Conservation (phyloP, 2,329 filamentous ascomycete species). For the Talaromyces piceae region DNA sequence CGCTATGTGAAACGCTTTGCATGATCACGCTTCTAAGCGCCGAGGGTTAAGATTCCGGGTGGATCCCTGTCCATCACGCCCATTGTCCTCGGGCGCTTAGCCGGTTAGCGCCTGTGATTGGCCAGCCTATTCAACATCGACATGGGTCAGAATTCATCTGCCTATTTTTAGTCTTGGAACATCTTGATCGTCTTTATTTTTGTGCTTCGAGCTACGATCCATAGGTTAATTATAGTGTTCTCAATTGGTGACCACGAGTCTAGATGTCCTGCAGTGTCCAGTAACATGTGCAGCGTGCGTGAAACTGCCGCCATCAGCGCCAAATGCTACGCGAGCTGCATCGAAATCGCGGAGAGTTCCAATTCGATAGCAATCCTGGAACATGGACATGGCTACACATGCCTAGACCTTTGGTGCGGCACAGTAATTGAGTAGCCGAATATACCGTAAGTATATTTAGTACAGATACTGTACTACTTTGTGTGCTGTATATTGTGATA, state of each 20-base stretch:
- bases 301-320: not conserved
- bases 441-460: not conserved
- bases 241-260: not conserved
- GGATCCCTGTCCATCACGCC: not conserved
- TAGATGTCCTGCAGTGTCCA: not conserved
- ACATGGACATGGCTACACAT: no score
- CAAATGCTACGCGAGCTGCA: not conserved
- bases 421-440: not conserved
- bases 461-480: no score
- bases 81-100: not conserved
- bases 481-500: no score
- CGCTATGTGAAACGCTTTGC: not conserved
- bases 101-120: not conserved
- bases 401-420: no score
- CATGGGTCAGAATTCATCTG: not conserved
- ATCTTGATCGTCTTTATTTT: not conserved
- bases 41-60: not conserved
- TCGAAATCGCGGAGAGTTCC: not conserved
- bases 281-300: not conserved
- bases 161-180: not conserved
- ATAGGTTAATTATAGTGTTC: not conserved
- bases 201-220: not conserved
- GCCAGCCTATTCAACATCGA: not conserved
- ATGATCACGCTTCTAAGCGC: not conserved
- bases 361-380: no score